Evolutionary conservation across 345 rosid genomes (phyloP).

Genomic region (Brassica rapa): DNA sequence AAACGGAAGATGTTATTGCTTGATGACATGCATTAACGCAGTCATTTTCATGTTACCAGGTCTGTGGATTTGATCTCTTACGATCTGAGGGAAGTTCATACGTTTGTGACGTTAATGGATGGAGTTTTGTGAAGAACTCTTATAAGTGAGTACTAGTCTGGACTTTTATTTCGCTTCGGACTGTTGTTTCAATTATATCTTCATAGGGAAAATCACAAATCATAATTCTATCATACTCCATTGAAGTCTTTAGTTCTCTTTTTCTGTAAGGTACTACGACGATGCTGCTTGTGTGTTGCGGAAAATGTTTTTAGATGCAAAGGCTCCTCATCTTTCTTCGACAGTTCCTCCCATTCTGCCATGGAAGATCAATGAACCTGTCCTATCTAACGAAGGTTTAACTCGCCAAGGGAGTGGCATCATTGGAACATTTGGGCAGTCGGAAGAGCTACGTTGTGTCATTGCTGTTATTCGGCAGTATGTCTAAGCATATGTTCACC

Average conservation of each 20-base stretch:
- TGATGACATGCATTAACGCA: not conserved
- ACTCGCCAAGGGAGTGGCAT: constrained; percentile 98
- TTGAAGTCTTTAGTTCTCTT: not conserved
- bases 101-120: constrained; percentile 99
- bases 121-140: constrained; percentile 99
- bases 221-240: not conserved
- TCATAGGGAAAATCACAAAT: not conserved
- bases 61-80: constrained; percentile 98
- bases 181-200: not conserved
- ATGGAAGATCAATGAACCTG: constrained; percentile 90
- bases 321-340: constrained; percentile 97
- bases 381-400: constrained; percentile 75
- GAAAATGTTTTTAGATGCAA: constrained; percentile 97
- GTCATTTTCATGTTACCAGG: constrained; percentile 51
- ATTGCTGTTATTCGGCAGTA: constrained; percentile 96
- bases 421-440: constrained; percentile 87
- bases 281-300: constrained; percentile 97
- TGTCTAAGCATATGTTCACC: constrained; percentile 41
- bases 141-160: constrained; percentile 65
- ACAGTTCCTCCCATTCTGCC: constrained; percentile 88
- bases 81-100: constrained; percentile 96
- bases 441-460: constrained; percentile 98
- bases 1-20: not conserved
- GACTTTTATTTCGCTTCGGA: constrained; percentile 7
- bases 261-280: constrained; percentile 77